Percentiles rank a stretch among this genome's conserved stretches.
phyloP scores from a whole-genome alignment of 257 asterid genomes.

The Solanum infundibuliforme region DNA sequence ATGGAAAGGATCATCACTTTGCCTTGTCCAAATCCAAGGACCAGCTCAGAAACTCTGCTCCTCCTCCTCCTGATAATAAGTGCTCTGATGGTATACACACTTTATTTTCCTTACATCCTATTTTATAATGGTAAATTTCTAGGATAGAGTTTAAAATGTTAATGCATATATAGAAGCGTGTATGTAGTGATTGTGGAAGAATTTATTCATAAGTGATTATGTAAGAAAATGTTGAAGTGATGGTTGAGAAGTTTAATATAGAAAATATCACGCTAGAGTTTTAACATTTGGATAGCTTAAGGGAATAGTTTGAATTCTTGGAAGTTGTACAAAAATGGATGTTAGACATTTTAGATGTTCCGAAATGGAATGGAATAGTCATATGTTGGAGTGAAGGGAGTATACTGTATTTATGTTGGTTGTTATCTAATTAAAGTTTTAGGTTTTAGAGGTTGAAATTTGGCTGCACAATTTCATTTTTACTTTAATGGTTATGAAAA shows the following conservation, averaged over 20 bases:
- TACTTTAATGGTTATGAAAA: background rate
- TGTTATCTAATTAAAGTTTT: background rate
- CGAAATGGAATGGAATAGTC: background rate
- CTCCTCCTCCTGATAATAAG: constrained; percentile 17
- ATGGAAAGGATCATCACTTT: constrained; percentile 18
- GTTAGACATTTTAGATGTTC: background rate
- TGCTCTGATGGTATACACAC: constrained; percentile 12
- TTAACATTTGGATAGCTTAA: background rate
- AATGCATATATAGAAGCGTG: background rate
- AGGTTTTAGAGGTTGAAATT: background rate
- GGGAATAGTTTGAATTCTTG: background rate
- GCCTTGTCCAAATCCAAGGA: constrained; percentile 16
- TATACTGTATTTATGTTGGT: background rate
- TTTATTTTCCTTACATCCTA: background rate
- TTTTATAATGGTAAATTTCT: background rate
- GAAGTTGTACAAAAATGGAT: background rate
- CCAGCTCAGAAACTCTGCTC: background rate
- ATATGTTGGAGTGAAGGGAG: background rate
- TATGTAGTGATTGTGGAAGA: background rate
- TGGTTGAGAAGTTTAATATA: background rate
- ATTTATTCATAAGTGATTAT: background rate
- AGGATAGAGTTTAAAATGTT: background rate
- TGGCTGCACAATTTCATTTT: background rate
- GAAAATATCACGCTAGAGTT: background rate
- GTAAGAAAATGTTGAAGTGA: background rate